Evolutionary conservation across 2,329 filamentous ascomycete species (phyloP).

Genomic region (Calcarisporium arbuscula): DNA sequence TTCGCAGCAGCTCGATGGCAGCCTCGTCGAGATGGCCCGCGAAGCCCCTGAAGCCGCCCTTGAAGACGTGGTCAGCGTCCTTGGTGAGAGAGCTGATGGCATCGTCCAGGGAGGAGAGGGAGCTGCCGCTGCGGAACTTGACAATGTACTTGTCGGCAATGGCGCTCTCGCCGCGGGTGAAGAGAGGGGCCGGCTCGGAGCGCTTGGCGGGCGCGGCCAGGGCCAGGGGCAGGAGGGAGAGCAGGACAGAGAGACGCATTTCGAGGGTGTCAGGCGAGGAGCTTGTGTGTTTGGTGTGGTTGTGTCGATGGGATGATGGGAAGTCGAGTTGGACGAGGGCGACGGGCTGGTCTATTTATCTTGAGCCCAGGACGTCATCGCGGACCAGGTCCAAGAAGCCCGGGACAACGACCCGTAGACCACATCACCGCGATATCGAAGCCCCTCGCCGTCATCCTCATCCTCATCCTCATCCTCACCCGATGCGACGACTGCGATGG

Average conservation of each 20-base stretch:
- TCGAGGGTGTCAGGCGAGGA: too few relatives aligned
- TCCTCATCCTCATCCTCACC: too few relatives aligned
- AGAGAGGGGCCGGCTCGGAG: constrained; percentile 12
- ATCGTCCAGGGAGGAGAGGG: constrained; percentile 6
- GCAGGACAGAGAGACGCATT: constrained; percentile 10
- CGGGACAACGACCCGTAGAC: too few relatives aligned
- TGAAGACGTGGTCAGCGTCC: constrained; percentile 17
- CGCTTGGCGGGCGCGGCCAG: constrained; percentile 12
- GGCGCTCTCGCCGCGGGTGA: constrained; percentile 9
- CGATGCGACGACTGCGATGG: too few relatives aligned
- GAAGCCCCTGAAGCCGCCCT: constrained; percentile 17
- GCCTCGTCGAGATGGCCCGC: constrained; percentile 13
- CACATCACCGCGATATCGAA: too few relatives aligned
- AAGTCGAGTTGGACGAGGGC: too few relatives aligned
- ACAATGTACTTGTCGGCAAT: constrained; percentile 23
- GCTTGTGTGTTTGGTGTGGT: too few relatives aligned
- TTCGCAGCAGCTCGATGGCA: constrained; percentile 12
- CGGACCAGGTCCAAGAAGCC: too few relatives aligned
- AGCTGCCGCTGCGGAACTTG: constrained; percentile 15
- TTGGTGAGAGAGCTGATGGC: constrained; percentile 12
- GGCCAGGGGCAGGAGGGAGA: constrained; percentile 10
- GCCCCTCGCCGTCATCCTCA: too few relatives aligned
- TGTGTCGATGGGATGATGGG: too few relatives aligned
- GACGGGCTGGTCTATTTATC: too few relatives aligned
- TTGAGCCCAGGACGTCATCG: too few relatives aligned